A percentile compares a stretch with the other conserved stretches of the same genome.
Evolutionary conservation across 345 rosid genomes (phyloP).

Genomic region (Xanthoceras sorbifolium): DNA sequence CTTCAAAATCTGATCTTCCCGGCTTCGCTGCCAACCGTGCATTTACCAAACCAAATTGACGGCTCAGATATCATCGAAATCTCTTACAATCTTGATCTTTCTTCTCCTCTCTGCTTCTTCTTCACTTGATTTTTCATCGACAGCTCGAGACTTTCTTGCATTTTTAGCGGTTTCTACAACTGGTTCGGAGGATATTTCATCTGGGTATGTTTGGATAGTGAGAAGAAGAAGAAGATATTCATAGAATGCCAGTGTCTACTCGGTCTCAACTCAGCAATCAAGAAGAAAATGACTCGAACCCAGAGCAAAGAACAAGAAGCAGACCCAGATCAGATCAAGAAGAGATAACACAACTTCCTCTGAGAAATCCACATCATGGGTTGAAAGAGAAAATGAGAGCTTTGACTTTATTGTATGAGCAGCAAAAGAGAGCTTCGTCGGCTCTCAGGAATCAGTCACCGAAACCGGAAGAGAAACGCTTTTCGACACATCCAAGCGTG

Average conservation of each 20-base stretch:
- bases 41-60: conserved; percentile 28
- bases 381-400: conserved; percentile 91
- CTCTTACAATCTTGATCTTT: conserved; percentile 25
- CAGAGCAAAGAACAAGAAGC: conserved; percentile 25
- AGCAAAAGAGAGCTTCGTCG: conserved; percentile 78
- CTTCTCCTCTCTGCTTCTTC: conserved; percentile 22
- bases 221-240: conserved; percentile 22
- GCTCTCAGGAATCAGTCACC: conserved; percentile 49
- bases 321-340: conserved; percentile 46
- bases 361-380: conserved; percentile 88
- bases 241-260: conserved; percentile 80
- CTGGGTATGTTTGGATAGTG: conserved; percentile 53
- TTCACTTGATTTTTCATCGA: conserved; percentile 15
- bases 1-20: conserved; percentile 33
- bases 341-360: conserved; percentile 30
- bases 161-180: conserved; percentile 20
- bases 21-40: conserved; percentile 41
- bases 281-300: conserved; percentile 32
- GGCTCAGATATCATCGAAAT: conserved; percentile 27
- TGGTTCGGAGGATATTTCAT: conserved; percentile 28
- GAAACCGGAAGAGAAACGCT: conserved; percentile 48
- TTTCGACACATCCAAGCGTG: conserved; percentile 54
- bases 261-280: conserved; percentile 55
- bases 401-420: conserved; percentile 83
- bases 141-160: conserved; percentile 14